phyloP scores from a whole-genome alignment of 1,284 basidiomycete species.

The Ceratobasidium papillatum region DNA sequence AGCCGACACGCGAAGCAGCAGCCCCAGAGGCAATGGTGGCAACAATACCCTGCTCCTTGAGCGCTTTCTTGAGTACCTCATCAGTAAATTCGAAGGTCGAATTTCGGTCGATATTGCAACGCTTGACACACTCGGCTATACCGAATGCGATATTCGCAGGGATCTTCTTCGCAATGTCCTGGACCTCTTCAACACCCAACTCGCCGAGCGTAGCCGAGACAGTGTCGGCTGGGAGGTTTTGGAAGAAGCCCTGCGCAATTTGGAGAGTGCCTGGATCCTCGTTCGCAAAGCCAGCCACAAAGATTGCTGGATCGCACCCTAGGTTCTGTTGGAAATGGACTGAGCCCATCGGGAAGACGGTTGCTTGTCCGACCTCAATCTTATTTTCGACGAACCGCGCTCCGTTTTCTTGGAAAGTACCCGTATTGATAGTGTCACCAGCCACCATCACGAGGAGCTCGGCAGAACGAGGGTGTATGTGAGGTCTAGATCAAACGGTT shows the following conservation, averaged over 20 bases:
- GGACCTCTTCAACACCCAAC: slow-evolving; percentile 30
- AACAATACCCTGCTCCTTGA: slow-evolving; percentile 22
- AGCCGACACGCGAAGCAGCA: slow-evolving; percentile 7
- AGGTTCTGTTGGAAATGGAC: slow-evolving; percentile 41
- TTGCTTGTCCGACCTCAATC: slow-evolving; percentile 33
- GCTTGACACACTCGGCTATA: slow-evolving; percentile 31
- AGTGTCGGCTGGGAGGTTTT: slow-evolving; percentile 36
- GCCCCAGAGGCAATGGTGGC: slow-evolving; percentile 28
- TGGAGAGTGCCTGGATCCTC: slow-evolving; percentile 37
- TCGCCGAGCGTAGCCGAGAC: slow-evolving; percentile 33
- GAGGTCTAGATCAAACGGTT: slow-evolving; percentile 4
- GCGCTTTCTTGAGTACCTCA: slow-evolving; percentile 9
- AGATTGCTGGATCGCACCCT: slow-evolving; percentile 34
- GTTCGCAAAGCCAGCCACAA: slow-evolving; percentile 37
- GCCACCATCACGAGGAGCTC: slow-evolving; percentile 19
- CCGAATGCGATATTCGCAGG: slow-evolving; percentile 37
- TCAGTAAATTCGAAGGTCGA: slow-evolving; percentile 32
- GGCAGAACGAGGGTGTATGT: slow-evolving; percentile 29
- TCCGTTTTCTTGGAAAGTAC: slow-evolving; percentile 34
- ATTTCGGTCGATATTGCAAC: slow-evolving; percentile 33
- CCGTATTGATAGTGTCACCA: slow-evolving; percentile 32
- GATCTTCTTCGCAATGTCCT: slow-evolving; percentile 25
- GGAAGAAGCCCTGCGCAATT: slow-evolving; percentile 33
- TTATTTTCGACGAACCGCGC: slow-evolving; percentile 26
- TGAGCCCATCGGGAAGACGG: slow-evolving; percentile 32